Base-by-base conservation (phyloP, 176 grass and related monocot species). In the Carex cristatella region DNA sequence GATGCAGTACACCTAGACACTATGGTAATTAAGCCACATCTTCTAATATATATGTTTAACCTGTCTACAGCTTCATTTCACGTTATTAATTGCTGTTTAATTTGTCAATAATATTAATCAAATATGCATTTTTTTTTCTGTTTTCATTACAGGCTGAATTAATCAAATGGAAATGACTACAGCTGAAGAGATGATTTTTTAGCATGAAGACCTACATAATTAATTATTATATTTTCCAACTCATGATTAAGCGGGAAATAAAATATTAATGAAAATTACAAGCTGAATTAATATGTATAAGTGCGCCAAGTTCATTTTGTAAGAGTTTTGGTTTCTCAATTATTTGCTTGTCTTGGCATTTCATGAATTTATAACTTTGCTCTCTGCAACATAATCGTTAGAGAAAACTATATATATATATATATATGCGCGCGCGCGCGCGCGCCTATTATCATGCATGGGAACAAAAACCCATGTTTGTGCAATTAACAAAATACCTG, bases 1-100 rank as follows among this genome's bases (percentile, higher is more conserved):
- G 86, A 60, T 95, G 94, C 89, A 93, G 61, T 53, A 77, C 84
- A 70, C 94, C 94, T n/a, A 91, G 88, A 92, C 87, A 88, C 79
- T 86, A 93, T 31, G 91, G 91, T 91, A 46, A 23, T 23, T 23
- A 23, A 10, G 59, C 61, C 10, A 35, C 79, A 64, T 14, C 33
- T 19, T 81, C 4, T 40, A 40, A 40, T 37, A 5, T 5, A 37
- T 40, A 19, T 72, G 38, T 72, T 61, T 1, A 61, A 59, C 19
- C 11, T 1, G 10, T 61, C 7, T 71, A 51, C 32, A 48, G 7
- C 61, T 69, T 53, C 12, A 18, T 61, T 32, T 60, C 53, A 76
- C 35, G 1, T 44, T 85, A 59, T 84, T 23, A 23, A 23, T 23
- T 66, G 10, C 1, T 35, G 28, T 33, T 27, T 35, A 35, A 35